These are phyloP conservation scores for Sporothrix protearum DNA, from an alignment of 2,329 filamentous ascomycete species.

Conservation along the genomic window DNA sequence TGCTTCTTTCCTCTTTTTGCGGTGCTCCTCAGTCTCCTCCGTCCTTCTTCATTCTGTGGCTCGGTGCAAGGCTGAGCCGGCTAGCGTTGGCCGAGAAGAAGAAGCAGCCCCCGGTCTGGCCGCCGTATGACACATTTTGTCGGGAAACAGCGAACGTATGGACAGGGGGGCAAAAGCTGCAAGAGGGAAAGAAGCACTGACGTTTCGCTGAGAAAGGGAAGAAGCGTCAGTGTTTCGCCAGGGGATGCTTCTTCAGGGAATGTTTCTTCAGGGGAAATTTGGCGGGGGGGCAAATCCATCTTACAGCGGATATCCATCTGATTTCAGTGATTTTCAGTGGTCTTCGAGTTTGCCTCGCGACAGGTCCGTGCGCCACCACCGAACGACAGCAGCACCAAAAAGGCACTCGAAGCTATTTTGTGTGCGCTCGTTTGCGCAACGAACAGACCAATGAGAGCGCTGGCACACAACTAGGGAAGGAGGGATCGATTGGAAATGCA, in stretches of 20 bases:
- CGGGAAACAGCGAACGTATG: background rate
- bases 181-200: background rate
- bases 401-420: conserved; percentile 7
- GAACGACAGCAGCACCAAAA: background rate
- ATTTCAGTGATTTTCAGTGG: background rate
- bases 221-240: background rate
- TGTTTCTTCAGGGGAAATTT: background rate
- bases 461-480: background rate
- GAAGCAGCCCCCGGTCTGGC: background rate
- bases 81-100: background rate
- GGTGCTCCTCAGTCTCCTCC: background rate
- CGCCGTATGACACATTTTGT: conserved; percentile 15
- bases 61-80: conserved; percentile 16
- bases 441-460: background rate
- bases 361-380: conserved; percentile 9
- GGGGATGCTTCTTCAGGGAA: background rate
- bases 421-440: background rate
- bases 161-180: background rate
- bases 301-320: background rate
- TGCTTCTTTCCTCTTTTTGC: no score
- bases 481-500: conserved; percentile 10
- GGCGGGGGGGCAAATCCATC: background rate
- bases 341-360: background rate
- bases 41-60: background rate
- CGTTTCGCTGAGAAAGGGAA: background rate